Evolutionary conservation across 305 asterid genomes (phyloP).

Genomic region (Solanum aculeatissimum): DNA sequence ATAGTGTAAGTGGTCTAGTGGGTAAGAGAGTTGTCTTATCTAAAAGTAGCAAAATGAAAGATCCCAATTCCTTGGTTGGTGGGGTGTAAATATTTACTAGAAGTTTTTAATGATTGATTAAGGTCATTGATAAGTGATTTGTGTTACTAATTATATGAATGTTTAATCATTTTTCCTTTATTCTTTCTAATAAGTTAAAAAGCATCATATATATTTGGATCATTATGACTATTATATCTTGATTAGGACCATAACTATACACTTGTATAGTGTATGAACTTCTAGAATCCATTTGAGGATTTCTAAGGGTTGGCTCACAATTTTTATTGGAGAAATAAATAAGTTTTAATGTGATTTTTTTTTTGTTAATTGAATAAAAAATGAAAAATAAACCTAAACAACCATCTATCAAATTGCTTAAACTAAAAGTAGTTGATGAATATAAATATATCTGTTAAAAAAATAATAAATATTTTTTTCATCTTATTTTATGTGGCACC

Average conservation of each 20-base stretch:
- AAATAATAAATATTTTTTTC: fast-evolving
- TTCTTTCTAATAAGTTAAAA: background rate
- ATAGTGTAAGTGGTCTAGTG: constrained; percentile 1
- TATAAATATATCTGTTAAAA: no score
- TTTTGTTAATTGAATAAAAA: background rate
- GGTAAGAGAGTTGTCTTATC: background rate
- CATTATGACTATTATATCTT: background rate
- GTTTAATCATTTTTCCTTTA: background rate
- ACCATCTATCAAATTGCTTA: background rate
- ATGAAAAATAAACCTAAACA: background rate
- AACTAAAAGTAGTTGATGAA: background rate
- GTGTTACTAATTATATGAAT: background rate
- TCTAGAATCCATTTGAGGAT: background rate
- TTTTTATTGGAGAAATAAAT: background rate
- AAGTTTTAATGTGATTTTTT: background rate
- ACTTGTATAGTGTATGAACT: background rate
- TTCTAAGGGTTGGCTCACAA: background rate
- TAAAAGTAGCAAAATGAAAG: background rate
- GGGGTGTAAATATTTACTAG: background rate
- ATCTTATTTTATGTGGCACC: no score
- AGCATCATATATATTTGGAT: no score
- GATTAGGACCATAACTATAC: background rate
- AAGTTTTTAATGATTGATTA: background rate
- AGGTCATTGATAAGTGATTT: background rate
- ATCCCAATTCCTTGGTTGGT: background rate